A percentile compares a stretch with the other conserved stretches of the same genome.
These are phyloP conservation scores for Inosperma sp. DNA, from an alignment of 768 basidiomycete genomes.

Conservation along the genomic window DNA sequence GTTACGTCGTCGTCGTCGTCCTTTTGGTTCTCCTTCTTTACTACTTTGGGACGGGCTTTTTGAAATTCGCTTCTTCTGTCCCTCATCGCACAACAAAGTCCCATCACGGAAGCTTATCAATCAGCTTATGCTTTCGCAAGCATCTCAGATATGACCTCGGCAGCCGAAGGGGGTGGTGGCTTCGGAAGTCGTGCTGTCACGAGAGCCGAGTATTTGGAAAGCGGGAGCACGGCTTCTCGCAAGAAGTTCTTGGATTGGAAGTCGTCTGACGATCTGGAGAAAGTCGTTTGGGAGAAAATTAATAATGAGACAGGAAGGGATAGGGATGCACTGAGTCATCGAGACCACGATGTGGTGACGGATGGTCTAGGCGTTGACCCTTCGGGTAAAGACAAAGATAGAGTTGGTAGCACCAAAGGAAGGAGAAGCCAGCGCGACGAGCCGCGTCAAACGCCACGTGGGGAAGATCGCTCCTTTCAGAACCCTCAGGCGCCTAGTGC, in stretches of 20 bases:
- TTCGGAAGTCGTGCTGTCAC: conserved; percentile 51
- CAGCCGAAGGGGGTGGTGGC: conserved; percentile 38
- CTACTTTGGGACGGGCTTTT: no score
- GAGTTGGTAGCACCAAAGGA: conserved; percentile 3
- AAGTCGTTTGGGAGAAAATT: conserved; percentile 28
- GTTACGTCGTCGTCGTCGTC: conserved; percentile 3
- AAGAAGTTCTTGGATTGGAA: conserved; percentile 71
- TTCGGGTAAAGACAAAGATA: not conserved
- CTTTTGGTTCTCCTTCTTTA: conserved; percentile 3
- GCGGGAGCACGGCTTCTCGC: conserved; percentile 69
- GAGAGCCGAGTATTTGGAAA: conserved; percentile 79
- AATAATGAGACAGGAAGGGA: conserved; percentile 11
- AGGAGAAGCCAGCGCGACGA: conserved; percentile 3
- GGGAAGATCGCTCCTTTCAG: conserved; percentile 5
- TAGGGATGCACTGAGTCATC: not conserved
- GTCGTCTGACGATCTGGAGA: conserved; percentile 32
- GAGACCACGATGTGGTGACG: conserved; percentile 8
- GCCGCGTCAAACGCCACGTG: conserved; percentile 6
- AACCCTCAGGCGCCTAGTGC: conserved; percentile 2
- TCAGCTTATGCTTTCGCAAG: conserved; percentile 54
- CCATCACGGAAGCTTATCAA: conserved; percentile 61
- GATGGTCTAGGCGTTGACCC: not conserved
- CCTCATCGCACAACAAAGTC: conserved; percentile 34
- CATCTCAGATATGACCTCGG: conserved; percentile 2
- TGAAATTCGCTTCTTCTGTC: conserved; percentile 1